Percentiles rank a stretch among this genome's conserved stretches.
These are phyloP conservation scores for Claviceps maximensis DNA, from an alignment of 2,329 filamentous ascomycete species.

Conservation along the genomic window DNA sequence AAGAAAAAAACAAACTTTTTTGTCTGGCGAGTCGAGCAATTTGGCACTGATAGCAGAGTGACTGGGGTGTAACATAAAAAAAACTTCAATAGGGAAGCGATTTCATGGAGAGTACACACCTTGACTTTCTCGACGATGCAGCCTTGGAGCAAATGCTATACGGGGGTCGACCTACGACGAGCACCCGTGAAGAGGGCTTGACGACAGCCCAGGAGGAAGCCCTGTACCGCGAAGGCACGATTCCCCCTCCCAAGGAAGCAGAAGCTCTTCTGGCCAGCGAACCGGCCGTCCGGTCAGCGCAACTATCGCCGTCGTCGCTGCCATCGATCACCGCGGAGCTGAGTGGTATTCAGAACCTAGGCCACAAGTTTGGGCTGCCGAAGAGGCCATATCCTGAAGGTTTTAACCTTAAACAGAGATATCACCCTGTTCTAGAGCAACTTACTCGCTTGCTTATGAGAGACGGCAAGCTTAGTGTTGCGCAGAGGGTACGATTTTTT, in stretches of 20 bases:
- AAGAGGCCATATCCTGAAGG: conserved; percentile 48
- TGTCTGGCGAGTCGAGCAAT: neutral
- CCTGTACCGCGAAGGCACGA: conserved; percentile 28
- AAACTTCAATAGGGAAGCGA: neutral
- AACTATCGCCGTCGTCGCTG: conserved; percentile 6
- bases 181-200: conserved; percentile 20
- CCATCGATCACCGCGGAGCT: conserved; percentile 3
- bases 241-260: conserved; percentile 22
- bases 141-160: conserved; percentile 24
- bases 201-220: conserved; percentile 30
- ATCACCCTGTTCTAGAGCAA: conserved; percentile 75
- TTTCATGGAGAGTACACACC: conserved; percentile 4
- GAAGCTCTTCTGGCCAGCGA: conserved; percentile 17
- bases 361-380: conserved; percentile 71
- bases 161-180: conserved; percentile 20
- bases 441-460: conserved; percentile 84
- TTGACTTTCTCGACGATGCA: conserved; percentile 21
- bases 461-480: conserved; percentile 77
- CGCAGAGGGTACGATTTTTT: conserved; percentile 56
- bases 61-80: neutral
- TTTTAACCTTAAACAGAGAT: conserved; percentile 62
- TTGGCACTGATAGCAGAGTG: conserved; percentile 1
- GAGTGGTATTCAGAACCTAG: conserved; percentile 25
- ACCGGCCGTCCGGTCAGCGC: conserved; percentile 9
- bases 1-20: neutral